Percentiles rank a stretch among this genome's conserved stretches.
Conservation (phyloP, 2,329 filamentous ascomycete genomes). For the Drechslerella stenobrocha region DNA sequence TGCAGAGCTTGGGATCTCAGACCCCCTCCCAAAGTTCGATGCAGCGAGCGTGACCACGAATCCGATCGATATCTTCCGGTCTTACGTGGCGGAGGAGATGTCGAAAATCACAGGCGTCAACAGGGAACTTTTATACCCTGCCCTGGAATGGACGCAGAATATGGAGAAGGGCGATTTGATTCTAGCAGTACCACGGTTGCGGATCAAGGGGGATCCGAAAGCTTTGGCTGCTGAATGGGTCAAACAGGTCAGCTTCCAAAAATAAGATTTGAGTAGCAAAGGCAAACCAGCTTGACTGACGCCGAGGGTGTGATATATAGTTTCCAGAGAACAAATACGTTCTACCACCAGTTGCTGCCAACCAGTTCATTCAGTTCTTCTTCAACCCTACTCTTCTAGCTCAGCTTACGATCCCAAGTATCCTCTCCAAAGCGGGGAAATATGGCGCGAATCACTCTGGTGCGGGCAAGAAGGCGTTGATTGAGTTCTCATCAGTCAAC, state of each 20-base stretch:
- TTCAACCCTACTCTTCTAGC: conserved; percentile 71
- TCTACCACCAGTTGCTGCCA: conserved; percentile 68
- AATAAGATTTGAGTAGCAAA: background rate
- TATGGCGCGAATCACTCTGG: conserved; percentile 70
- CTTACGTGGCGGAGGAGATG: conserved; percentile 72
- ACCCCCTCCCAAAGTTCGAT: conserved; percentile 55
- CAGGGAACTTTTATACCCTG: conserved; percentile 70
- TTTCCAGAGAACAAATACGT: conserved; percentile 76
- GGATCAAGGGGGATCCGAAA: conserved; percentile 71
- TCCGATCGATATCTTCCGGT: conserved; percentile 77
- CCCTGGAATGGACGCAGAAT: conserved; percentile 75
- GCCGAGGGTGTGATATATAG: conserved; percentile 55
- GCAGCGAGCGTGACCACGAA: conserved; percentile 70
- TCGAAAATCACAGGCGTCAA: conserved; percentile 71
- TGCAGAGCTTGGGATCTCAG: conserved; percentile 50
- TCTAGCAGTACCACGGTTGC: conserved; percentile 75
- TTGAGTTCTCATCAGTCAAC: conserved; percentile 84
- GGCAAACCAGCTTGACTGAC: conserved; percentile 2
- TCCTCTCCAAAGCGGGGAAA: conserved; percentile 64
- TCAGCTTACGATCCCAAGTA: conserved; percentile 68
- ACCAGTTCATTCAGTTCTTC: conserved; percentile 76
- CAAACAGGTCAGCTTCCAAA: conserved; percentile 60
- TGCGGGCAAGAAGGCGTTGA: conserved; percentile 67
- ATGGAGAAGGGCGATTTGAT: conserved; percentile 82
- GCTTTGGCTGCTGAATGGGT: conserved; percentile 67